Evolutionary conservation across 192 early-diverging fungal species (phyloP).

Genomic region (Entomortierella parvispora): DNA sequence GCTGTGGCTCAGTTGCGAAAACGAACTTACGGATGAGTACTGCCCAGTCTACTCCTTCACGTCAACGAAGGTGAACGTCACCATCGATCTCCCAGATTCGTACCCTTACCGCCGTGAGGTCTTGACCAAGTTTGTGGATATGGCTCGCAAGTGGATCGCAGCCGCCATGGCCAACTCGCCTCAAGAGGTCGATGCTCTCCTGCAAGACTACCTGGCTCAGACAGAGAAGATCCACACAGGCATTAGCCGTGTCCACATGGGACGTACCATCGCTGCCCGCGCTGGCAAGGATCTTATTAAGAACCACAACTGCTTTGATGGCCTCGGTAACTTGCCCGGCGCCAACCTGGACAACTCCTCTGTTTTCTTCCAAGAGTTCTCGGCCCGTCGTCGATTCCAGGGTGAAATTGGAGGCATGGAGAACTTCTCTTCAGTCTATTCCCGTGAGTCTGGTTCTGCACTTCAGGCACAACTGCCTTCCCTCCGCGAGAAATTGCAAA

Average conservation of each 20-base stretch:
- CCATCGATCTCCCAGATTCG: slow-evolving; percentile 77
- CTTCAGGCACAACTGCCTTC: slow-evolving; percentile 47
- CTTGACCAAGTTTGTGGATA: slow-evolving; percentile 64
- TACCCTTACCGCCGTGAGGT: slow-evolving; percentile 76
- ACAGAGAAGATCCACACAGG: slow-evolving; percentile 65
- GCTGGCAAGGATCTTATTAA: slow-evolving; percentile 37
- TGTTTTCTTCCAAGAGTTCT: slow-evolving; percentile 63
- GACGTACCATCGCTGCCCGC: slow-evolving; percentile 69
- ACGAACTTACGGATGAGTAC: slow-evolving; percentile 80
- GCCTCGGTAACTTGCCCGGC: slow-evolving; percentile 21
- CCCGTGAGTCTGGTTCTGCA: slow-evolving; percentile 21
- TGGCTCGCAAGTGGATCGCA: slow-evolving; percentile 74
- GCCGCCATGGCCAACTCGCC: slow-evolving; percentile 69
- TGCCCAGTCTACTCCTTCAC: slow-evolving; percentile 76
- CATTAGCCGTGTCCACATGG: slow-evolving; percentile 70
- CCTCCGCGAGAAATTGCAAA: slow-evolving; percentile 44
- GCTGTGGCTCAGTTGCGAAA: slow-evolving; percentile 81
- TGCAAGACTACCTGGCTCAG: slow-evolving; percentile 75
- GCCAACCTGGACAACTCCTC: slow-evolving; percentile 60
- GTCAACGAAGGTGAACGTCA: slow-evolving; percentile 66
- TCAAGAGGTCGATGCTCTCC: slow-evolving; percentile 72
- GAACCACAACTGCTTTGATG: slow-evolving; percentile 34
- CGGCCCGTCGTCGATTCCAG: slow-evolving; percentile 58
- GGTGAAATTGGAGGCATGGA: slow-evolving; percentile 57
- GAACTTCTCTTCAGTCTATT: slow-evolving; percentile 20